Evolutionary conservation across 139 green algal species (phyloP), one percentile per base, ranked within the genome.

Genomic region (Nannochloris sp.): DNA sequence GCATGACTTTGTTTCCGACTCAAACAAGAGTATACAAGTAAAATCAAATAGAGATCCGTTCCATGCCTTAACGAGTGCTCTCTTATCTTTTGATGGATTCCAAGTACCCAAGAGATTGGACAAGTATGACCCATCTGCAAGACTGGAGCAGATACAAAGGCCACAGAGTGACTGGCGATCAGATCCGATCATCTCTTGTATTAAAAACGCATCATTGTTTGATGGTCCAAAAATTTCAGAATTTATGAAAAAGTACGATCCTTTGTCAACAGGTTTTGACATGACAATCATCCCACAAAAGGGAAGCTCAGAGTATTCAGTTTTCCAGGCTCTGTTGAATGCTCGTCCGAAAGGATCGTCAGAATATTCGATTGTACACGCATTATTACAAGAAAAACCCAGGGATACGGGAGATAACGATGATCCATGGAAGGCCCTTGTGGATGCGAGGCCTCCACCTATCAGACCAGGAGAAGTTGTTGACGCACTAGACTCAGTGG

Each of bases 201-300:
- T 40, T 12, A 40, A 40, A 12, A 12, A 40, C 34, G 34, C 34
- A 40, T 40, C 34, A 11, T 11, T 40, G 5, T 53, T 53, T 21
- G n/a, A 53, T 25, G 46, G 46, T 21, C 46, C 46, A 25, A 25
- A 19, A 6, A 19, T 21, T 19, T 53, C n/a, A 12, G 46, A 53
- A 53, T 53, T 9, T 19, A 21, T 53, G 15, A 53, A 53, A 53
- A 53, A 53, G 11, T 53, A 53, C n/a, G 46, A 53, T 53, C 34
- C 34, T 40, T 40, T 40, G 4, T 40, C 34, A 11, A 40, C 8
- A 40, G 34, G 34, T 14, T 40, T 40, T 40, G 34, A 40, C 34
- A 40, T 40, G 34, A 40, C 34, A 40, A 40, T 40, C 34, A 40
- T 40, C 34, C 34, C 34, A 2, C 8, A 40, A 11, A 40, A 40